Evolutionary conservation across 163 green algal species (phyloP).

Genomic region (Smithsoniella earleae): DNA sequence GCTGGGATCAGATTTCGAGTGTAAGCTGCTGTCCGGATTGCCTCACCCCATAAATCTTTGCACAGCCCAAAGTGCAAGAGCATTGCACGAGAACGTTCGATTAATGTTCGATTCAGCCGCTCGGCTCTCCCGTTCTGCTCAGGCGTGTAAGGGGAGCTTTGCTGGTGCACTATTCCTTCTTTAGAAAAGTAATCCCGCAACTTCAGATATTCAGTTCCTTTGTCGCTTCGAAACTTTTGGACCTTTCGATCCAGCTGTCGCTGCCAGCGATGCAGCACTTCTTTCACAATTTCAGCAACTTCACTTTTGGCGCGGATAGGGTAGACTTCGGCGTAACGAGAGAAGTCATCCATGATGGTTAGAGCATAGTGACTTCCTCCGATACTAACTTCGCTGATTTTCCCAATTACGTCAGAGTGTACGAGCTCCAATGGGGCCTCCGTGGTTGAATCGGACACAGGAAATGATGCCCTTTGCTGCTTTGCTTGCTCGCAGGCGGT

Average conservation of each 20-base stretch:
- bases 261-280: constrained; percentile 23
- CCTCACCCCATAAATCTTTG: constrained; percentile 35
- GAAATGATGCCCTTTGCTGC: background rate
- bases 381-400: constrained; percentile 6
- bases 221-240: constrained; percentile 37
- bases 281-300: background rate
- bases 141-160: constrained; percentile 37
- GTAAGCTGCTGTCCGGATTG: constrained; percentile 29
- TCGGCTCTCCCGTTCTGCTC: constrained; percentile 43
- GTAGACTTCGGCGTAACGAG: constrained; percentile 19
- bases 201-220: constrained; percentile 37
- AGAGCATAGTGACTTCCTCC: constrained; percentile 33
- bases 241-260: constrained; percentile 21
- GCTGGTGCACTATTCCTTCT: constrained; percentile 36
- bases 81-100: constrained; percentile 30
- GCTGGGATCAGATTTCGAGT: constrained; percentile 30
- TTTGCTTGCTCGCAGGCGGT: too few relatives aligned
- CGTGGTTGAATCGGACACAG: background rate
- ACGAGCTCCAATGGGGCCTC: constrained; percentile 31
- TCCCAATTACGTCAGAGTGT: constrained; percentile 39
- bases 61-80: constrained; percentile 29
- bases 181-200: background rate
- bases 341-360: constrained; percentile 41
- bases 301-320: constrained; percentile 32
- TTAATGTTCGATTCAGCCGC: constrained; percentile 39